Conservation (phyloP, 192 early-diverging fungal species). For the Rhizoclosmatium sp. region DNA sequence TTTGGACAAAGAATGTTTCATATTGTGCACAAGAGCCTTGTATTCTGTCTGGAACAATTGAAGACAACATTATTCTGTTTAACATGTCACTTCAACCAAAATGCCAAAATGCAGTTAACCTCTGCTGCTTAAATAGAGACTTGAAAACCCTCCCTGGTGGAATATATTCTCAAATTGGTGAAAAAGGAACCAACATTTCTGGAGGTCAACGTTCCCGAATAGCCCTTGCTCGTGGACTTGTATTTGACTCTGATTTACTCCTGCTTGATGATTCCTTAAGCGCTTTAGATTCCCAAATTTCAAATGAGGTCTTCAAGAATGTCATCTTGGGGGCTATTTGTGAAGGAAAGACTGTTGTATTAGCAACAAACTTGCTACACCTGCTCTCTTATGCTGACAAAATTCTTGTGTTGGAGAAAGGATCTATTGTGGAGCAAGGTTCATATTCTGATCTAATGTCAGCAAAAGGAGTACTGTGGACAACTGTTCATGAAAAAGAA, state of each 20-base stretch:
- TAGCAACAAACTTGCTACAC: conserved; percentile 47
- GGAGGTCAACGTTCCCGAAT: conserved; percentile 46
- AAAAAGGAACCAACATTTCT: too few relatives aligned
- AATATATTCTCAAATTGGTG: too few relatives aligned
- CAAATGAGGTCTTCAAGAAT: conserved; percentile 32
- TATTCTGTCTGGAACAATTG: too few relatives aligned
- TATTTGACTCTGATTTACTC: conserved; percentile 66
- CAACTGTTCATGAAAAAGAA: background rate
- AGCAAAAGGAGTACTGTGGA: conserved; percentile 45
- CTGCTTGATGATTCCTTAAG: conserved; percentile 75
- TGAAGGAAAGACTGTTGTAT: conserved; percentile 35
- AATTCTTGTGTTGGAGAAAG: conserved; percentile 57
- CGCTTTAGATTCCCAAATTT: conserved; percentile 55
- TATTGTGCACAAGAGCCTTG: too few relatives aligned
- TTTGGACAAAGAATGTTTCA: too few relatives aligned
- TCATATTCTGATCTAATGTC: conserved; percentile 61
- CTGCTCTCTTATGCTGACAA: conserved; percentile 32
- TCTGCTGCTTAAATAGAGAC: too few relatives aligned
- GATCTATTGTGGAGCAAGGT: conserved; percentile 66
- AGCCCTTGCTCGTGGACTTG: conserved; percentile 85
- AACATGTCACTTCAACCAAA: too few relatives aligned
- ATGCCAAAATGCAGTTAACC: too few relatives aligned
- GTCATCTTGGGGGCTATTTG: conserved; percentile 25
- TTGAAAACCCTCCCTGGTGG: too few relatives aligned
- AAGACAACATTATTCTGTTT: too few relatives aligned